Percentiles rank a stretch among this genome's conserved stretches.
These are phyloP conservation scores for Ustilago xerochloae DNA, from an alignment of 1,284 basidiomycete genomes.

Conservation along the genomic window DNA sequence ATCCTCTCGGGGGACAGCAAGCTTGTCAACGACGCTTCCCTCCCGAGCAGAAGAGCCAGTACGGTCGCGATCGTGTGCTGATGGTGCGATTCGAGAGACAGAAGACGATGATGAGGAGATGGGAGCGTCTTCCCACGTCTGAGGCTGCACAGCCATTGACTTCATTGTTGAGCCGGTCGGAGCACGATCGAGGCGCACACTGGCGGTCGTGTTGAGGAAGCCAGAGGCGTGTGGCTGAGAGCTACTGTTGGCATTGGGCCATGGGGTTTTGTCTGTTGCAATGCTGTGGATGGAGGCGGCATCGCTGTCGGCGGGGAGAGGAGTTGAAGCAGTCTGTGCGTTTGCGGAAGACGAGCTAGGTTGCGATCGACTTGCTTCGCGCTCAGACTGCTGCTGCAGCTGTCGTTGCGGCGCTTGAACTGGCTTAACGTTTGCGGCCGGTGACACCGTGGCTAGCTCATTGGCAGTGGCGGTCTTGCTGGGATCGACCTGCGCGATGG, in stretches of 20 bases:
- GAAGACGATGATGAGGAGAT: slow-evolving; percentile 10
- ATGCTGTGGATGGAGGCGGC: slow-evolving; percentile 28
- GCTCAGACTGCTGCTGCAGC: slow-evolving; percentile 15
- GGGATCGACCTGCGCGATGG: slow-evolving; percentile 3
- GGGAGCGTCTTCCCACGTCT: slow-evolving; percentile 30
- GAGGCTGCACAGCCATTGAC: slow-evolving; percentile 41
- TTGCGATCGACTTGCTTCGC: slow-evolving; percentile 2
- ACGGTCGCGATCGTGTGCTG: slow-evolving; percentile 15
- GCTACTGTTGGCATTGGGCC: slow-evolving; percentile 8
- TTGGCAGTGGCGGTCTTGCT: neutral
- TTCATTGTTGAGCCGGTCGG: slow-evolving; percentile 36
- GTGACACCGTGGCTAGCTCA: neutral
- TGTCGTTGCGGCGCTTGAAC: neutral
- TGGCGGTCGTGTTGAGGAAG: neutral
- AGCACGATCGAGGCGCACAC: slow-evolving; percentile 31
- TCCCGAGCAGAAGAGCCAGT: slow-evolving; percentile 31
- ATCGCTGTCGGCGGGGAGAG: slow-evolving; percentile 10
- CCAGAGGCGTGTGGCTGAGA: neutral
- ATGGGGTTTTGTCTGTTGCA: slow-evolving; percentile 24
- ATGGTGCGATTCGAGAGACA: neutral
- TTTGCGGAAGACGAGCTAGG: neutral
- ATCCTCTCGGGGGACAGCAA: slow-evolving; percentile 30
- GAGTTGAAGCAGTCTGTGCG: neutral
- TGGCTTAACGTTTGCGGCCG: neutral
- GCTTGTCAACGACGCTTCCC: slow-evolving; percentile 46